These are phyloP conservation scores for Aspergillus sp. DNA, from an alignment of 2,329 filamentous ascomycete species.

Conservation along the genomic window DNA sequence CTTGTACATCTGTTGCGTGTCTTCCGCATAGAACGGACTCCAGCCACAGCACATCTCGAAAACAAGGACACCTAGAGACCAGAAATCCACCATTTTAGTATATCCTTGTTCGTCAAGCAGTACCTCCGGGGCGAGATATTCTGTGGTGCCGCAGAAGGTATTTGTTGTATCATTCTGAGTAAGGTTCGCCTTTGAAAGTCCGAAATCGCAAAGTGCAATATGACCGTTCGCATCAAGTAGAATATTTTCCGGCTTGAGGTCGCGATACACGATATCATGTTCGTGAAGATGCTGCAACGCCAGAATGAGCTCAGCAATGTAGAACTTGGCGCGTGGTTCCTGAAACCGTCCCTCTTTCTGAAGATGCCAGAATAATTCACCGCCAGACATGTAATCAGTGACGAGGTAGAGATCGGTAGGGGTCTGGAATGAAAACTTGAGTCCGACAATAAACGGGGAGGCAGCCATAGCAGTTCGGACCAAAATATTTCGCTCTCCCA, in stretches of 20 bases:
- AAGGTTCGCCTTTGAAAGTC: constrained; percentile 93
- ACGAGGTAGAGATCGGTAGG: constrained; percentile 96
- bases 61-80: constrained; percentile 94
- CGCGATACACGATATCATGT: constrained; percentile 96
- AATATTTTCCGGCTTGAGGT: constrained; percentile 97
- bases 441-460: constrained; percentile 93
- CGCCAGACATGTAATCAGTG: constrained; percentile 98
- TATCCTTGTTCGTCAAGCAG: constrained; percentile 94
- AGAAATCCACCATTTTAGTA: constrained; percentile 99
- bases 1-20: constrained; percentile 99
- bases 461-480: constrained; percentile 94
- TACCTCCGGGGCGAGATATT: constrained; percentile 95
- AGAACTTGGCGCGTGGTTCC: constrained; percentile 94
- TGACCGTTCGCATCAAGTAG: constrained; percentile 95
- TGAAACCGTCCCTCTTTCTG: constrained; percentile 96
- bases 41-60: constrained; percentile 99
- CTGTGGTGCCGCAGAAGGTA: constrained; percentile 97
- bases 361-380: constrained; percentile 97
- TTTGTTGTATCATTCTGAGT: constrained; percentile 98
- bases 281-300: constrained; percentile 93
- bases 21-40: constrained; percentile 98
- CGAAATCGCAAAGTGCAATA: constrained; percentile 96
- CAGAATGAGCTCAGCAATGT: constrained; percentile 95
- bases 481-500: constrained; percentile 94
- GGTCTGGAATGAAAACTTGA: constrained; percentile 99